Evolutionary conservation across 257 asterid genomes (phyloP).

Genomic region (Salvia miltiorrhiza): DNA sequence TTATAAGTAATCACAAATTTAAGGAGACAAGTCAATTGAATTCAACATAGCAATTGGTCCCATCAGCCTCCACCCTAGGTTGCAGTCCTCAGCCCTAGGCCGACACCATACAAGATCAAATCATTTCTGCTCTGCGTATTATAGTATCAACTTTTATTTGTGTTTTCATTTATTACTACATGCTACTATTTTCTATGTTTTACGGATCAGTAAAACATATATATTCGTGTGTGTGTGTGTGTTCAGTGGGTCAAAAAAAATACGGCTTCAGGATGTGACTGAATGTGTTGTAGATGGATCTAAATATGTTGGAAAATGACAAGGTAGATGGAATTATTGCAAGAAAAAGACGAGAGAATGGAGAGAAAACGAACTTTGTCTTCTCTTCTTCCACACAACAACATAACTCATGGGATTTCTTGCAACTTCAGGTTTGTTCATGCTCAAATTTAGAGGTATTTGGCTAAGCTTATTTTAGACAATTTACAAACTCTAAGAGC

Average conservation of each 20-base stretch:
- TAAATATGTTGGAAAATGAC: slow-evolving; percentile 15
- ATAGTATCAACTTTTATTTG: neutral
- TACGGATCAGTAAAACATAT: too few species aligned
- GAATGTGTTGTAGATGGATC: neutral
- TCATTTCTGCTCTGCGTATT: too few species aligned
- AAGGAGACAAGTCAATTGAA: slow-evolving; percentile 18
- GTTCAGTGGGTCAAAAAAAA: neutral
- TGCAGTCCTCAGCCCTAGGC: neutral
- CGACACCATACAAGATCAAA: neutral
- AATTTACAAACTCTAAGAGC: too few species aligned
- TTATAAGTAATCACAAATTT: slow-evolving; percentile 1
- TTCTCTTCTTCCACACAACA: neutral
- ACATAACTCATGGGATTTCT: too few species aligned
- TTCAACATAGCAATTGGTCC: too few species aligned
- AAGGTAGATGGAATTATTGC: slow-evolving; percentile 15
- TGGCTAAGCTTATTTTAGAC: too few species aligned
- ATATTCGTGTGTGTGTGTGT: neutral
- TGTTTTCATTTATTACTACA: too few species aligned
- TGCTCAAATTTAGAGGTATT: too few species aligned
- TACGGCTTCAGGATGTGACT: neutral
- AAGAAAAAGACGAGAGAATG: slow-evolving; percentile 11
- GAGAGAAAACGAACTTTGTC: neutral
- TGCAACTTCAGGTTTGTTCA: too few species aligned
- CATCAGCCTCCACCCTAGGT: neutral
- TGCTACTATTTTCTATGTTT: too few species aligned